phyloP scores from a whole-genome alignment of 805 yeast genomes.

The Yarrowia divulgata region DNA sequence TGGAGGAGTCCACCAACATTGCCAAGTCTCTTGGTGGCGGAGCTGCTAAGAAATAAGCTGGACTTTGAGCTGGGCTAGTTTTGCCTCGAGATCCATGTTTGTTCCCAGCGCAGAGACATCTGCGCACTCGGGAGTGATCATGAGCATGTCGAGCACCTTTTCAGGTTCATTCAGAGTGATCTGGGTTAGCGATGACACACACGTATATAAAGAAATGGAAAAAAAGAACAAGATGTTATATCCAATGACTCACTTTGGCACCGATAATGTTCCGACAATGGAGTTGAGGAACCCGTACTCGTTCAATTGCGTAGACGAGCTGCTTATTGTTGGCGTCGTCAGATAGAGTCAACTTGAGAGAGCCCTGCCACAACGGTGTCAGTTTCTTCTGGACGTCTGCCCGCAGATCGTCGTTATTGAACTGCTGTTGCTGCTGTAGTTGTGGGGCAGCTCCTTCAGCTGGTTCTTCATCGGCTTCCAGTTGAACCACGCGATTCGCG shows the following conservation, averaged over 20 bases:
- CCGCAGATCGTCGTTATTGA: constrained; percentile 1
- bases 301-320: constrained; percentile 24
- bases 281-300: constrained; percentile 9
- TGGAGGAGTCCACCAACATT: constrained; percentile 89
- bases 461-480: constrained; percentile 11
- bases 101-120: constrained; percentile 38
- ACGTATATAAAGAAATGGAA: background rate
- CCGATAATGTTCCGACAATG: constrained; percentile 22
- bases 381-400: constrained; percentile 23
- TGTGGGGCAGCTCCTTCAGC: background rate
- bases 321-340: background rate
- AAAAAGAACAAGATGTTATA: no score
- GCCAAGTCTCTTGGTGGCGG: constrained; percentile 52
- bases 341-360: constrained; percentile 5
- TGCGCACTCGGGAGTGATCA: constrained; percentile 42
- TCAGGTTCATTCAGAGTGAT: constrained; percentile 19
- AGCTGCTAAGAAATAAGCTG: constrained; percentile 23
- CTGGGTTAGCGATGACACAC: constrained; percentile 9
- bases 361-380: constrained; percentile 23
- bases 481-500: constrained; percentile 28
- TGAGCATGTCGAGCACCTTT: constrained; percentile 40
- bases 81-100: constrained; percentile 27
- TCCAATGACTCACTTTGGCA: constrained; percentile 14
- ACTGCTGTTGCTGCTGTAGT: background rate
- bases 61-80: constrained; percentile 13